Evolutionary conservation across 164 flowering plant genomes (phyloP), one percentile per base, ranked within the genome.

Genomic region (Pachysandra terminalis): DNA sequence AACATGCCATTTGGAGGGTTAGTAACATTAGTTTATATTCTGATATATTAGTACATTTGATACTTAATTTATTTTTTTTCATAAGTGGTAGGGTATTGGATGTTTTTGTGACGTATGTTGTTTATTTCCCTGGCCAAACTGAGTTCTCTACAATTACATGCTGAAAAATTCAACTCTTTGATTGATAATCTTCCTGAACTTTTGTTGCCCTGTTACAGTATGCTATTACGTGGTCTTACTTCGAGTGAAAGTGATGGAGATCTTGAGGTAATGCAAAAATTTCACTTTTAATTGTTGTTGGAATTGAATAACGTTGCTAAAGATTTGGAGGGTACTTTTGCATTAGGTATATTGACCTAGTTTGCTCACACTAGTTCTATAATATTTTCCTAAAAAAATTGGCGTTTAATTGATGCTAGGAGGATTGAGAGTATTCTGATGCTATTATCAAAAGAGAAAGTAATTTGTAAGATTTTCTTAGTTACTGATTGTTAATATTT

Each of bases 1-100:
- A 76, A 83, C 77, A 81, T 89, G 89, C 83, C 97, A 66, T 93
- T 96, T 83, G 98, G 99, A 86, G 93, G 99, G 99, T 92, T 59
- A 32, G 70, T n/a, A n/a, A n/a, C n/a, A n/a, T n/a, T n/a, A n/a
- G n/a, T 77, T 59, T 22, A 59, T 22, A 14, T 16, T 60, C 12
- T 40, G 19, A 26, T 28, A 45, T 56, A 49, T 35, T 32, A 23
- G 53, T 67, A 15, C 35, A 32, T 63, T 67, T 7, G 4, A 23
- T 56, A 41, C 49, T 19, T 32, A 32, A 7, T 32, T 3, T 3
- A 32, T 32, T 19, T 17, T 0, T 13, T 58, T n/a, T n/a, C n/a
- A n/a, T 45, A 10, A 15, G 51, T 45, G 51, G 15, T 10, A 15
- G 45, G 45, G 15, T 45, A 15, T 5, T 45, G 6, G 51, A 45